These are phyloP conservation scores for Rhizopogon vulgaris DNA, from an alignment of 768 basidiomycete species.

Conservation along the genomic window DNA sequence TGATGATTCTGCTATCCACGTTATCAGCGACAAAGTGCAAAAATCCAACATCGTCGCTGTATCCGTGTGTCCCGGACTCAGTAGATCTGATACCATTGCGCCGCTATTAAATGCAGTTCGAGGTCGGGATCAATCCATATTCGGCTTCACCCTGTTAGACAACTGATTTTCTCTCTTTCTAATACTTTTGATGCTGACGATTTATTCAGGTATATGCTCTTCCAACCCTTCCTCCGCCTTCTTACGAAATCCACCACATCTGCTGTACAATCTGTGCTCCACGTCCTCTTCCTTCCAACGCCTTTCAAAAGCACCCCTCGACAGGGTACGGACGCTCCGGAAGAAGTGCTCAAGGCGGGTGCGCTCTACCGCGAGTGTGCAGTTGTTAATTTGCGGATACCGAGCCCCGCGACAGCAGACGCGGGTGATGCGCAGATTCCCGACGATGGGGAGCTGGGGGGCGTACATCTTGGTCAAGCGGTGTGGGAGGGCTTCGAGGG, in stretches of 20 bases:
- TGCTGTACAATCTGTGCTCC: constrained; percentile 72
- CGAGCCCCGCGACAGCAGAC: constrained; percentile 20
- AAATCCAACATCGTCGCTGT: constrained; percentile 73
- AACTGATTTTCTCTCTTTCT: neutral
- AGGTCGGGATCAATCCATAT: constrained; percentile 29
- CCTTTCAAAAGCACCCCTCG: constrained; percentile 56
- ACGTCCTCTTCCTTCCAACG: constrained; percentile 76
- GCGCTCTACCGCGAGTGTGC: constrained; percentile 75
- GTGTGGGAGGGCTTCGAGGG: constrained; percentile 77
- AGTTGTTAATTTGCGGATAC: constrained; percentile 44
- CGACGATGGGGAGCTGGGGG: constrained; percentile 69
- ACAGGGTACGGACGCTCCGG: constrained; percentile 24
- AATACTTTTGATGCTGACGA: constrained; percentile 2
- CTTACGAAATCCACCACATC: constrained; percentile 61
- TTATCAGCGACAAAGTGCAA: constrained; percentile 38
- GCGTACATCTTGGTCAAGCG: constrained; percentile 57
- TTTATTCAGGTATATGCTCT: constrained; percentile 50
- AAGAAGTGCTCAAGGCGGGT: constrained; percentile 72
- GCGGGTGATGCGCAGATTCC: constrained; percentile 31
- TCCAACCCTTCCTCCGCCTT: constrained; percentile 63
- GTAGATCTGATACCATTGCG: constrained; percentile 62
- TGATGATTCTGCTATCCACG: constrained; percentile 25
- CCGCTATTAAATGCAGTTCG: constrained; percentile 26
- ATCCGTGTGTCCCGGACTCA: constrained; percentile 71
- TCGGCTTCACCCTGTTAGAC: constrained; percentile 47